Conservation (phyloP, 106 monocot genomes). For the Amphibolis antarctica region DNA sequence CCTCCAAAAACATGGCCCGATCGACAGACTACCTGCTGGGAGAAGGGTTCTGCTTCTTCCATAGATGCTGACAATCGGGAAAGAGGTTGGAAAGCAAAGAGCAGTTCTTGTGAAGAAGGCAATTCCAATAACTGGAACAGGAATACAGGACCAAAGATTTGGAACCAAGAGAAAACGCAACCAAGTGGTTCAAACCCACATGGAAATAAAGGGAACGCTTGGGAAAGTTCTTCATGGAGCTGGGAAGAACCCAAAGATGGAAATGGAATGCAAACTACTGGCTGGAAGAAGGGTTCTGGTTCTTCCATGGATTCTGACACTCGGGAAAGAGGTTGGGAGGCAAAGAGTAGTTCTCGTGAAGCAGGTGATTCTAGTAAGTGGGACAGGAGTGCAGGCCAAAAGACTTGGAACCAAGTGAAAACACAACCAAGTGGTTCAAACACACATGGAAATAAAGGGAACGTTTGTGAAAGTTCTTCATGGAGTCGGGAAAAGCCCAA, state of each 20-base stretch:
- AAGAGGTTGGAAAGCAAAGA: too few species aligned
- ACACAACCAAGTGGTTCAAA: neutral
- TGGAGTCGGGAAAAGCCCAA: conserved; percentile 5
- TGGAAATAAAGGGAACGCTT: neutral
- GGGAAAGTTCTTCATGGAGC: neutral
- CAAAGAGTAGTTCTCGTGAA: too few species aligned
- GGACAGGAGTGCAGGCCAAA: neutral
- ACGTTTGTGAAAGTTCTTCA: neutral
- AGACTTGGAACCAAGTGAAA: conserved; percentile 1
- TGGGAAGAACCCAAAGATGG: conserved; percentile 2
- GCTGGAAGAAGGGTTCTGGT: neutral
- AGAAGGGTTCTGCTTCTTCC: neutral
- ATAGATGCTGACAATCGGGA: neutral
- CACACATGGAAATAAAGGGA: neutral
- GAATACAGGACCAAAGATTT: neutral
- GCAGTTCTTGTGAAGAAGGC: neutral
- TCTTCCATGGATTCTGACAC: neutral
- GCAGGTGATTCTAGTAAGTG: neutral
- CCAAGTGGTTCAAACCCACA: neutral
- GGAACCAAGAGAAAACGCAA: conserved; percentile 1
- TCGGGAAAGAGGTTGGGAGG: neutral
- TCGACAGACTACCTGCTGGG: neutral
- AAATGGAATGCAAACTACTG: neutral
- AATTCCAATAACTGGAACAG: neutral
- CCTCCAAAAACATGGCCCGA: neutral